Evolutionary conservation across 305 asterid genomes (phyloP), one percentile per base, ranked within the genome.

Genomic region (Ajuga reptans): DNA sequence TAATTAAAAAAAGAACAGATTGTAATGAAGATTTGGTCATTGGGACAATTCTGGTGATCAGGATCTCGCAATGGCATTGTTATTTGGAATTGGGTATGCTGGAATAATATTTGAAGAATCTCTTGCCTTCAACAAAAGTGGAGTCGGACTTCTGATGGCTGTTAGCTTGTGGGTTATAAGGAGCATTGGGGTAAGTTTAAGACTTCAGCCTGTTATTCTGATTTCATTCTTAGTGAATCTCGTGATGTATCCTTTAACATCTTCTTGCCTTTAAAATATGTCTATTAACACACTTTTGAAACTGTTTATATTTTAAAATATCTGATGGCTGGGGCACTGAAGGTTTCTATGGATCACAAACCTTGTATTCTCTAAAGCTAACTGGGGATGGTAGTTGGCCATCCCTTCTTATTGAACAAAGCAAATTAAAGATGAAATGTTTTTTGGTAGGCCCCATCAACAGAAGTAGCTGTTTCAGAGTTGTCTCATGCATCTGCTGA

Each of bases 131-230:
- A 93, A 93, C 69, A 93, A 93, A 87, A 93, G 97, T 76, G 99
- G 99, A 56, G 91, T 93, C n/a, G 99, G 97, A 68, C 96, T 93
- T 78, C 70, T 90, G 74, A 90, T 93, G 99, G 99, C 97, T 57
- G 97, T 90, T 70, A 73, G 96, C 80, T 86, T 93, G 82, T 93
- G 99, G 99, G 90, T 81, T 64, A 58, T 93, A 75, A 80, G 97
- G 77, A 93, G 96, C 88, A 89, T 90, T 43, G 99, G 95, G 84
- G 97, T 90, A 83, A 80, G 89, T 61, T 66, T 67, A 60, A 6
- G 67, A 60, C 41, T 62, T 52, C 42, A n/a, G 15, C 50, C 58
- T 66, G 64, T 41, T 69, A 39, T 39, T 42, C 8, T 39, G 17
- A 39, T 21, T 65, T 60, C 71, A 59, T 33, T 52, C 37, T n/a